These are phyloP conservation scores for Mortierella sp. DNA, from an alignment of 371 early-diverging fungal species.

Conservation along the genomic window DNA sequence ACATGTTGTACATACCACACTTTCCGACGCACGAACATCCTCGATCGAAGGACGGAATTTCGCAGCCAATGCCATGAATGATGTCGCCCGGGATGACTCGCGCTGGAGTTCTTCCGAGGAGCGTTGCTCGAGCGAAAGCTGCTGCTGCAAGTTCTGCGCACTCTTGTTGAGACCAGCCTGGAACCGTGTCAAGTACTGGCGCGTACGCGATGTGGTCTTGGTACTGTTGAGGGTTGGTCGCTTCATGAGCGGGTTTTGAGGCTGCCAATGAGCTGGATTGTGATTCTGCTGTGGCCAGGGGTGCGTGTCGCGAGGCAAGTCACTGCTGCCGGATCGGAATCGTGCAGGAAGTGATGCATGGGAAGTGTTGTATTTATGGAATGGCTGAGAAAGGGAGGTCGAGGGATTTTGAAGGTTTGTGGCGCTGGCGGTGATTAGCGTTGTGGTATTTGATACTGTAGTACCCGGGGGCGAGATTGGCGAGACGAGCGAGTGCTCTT, in stretches of 20 bases:
- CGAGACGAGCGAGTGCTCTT: not conserved
- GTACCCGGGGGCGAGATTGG: slow-evolving; percentile 1
- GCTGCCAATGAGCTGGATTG: not conserved
- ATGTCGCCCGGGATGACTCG: slow-evolving; percentile 1
- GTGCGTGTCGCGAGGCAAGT: not conserved
- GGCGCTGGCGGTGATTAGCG: not conserved
- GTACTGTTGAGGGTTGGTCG: not conserved
- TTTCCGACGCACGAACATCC: slow-evolving; percentile 1
- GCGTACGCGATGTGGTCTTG: not conserved
- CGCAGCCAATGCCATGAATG: not conserved
- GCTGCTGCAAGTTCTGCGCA: not conserved
- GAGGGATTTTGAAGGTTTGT: not conserved
- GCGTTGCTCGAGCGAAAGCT: not conserved
- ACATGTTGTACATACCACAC: slow-evolving; percentile 19
- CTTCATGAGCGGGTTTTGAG: not conserved
- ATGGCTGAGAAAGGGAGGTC: not conserved
- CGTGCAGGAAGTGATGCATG: not conserved
- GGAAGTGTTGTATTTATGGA: not conserved
- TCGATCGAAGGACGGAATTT: slow-evolving; percentile 10
- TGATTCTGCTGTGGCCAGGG: not conserved
- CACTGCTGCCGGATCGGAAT: not conserved
- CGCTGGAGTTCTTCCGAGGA: not conserved
- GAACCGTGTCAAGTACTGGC: not conserved
- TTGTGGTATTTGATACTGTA: not conserved
- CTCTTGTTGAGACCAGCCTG: not conserved